A percentile compares a stretch with the other conserved stretches of the same genome.
These are phyloP conservation scores for Gynostemma pentaphyllum DNA, from an alignment of 306 rosid genomes.

Conservation along the genomic window DNA sequence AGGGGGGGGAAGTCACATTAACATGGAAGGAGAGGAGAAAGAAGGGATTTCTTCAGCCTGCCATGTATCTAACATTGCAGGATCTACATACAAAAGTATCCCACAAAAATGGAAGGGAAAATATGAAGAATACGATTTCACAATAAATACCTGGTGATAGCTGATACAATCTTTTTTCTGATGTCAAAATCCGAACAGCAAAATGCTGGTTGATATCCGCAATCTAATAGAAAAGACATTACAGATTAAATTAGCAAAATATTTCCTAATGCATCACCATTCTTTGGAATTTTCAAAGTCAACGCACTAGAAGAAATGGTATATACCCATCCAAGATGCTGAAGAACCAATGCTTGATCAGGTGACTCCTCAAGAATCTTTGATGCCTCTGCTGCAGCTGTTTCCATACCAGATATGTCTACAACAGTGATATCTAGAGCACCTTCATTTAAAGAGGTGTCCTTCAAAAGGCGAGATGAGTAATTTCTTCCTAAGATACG, in stretches of 20 bases:
- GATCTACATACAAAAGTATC: neutral
- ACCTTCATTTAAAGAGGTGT: conserved; percentile 31
- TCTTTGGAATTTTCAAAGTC: neutral
- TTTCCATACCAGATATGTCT: conserved; percentile 48
- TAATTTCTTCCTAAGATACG: conserved; percentile 78
- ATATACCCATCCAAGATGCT: conserved; percentile 94
- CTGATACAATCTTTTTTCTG: conserved; percentile 58
- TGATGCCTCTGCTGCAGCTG: conserved; percentile 86
- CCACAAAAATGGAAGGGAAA: neutral
- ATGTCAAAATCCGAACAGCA: conserved; percentile 68
- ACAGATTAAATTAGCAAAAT: conserved; percentile 5
- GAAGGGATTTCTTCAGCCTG: neutral
- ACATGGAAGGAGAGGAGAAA: neutral
- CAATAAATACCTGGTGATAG: conserved; percentile 66
- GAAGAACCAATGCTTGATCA: conserved; percentile 73
- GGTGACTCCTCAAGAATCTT: conserved; percentile 88
- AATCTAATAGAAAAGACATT: conserved; percentile 45
- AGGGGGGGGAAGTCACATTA: conserved; percentile 10
- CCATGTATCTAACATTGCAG: neutral
- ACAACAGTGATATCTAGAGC: conserved; percentile 20
- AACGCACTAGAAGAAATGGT: neutral
- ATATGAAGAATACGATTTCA: conserved; percentile 15
- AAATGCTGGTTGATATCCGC: conserved; percentile 79
- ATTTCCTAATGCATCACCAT: neutral
- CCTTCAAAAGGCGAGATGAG: conserved; percentile 73